These are phyloP conservation scores for Oryza meyeriana DNA, from an alignment of 176 grass and related monocot species.

Conservation along the genomic window DNA sequence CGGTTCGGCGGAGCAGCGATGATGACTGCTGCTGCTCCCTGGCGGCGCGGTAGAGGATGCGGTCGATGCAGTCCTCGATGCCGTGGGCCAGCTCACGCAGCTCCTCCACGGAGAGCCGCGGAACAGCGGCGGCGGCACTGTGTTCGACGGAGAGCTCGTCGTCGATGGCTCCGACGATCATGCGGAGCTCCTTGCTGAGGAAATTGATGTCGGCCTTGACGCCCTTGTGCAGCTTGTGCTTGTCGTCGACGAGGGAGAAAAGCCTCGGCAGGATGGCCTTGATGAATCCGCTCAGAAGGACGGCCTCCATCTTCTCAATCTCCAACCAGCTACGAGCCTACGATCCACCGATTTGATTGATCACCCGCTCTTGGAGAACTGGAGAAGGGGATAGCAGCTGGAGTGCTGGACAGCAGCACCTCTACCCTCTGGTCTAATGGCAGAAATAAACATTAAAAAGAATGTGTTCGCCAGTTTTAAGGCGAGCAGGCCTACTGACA, in stretches of 20 bases:
- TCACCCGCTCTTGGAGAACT: no score
- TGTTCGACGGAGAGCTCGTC: neutral
- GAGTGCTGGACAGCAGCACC: no score
- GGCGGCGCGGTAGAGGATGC: neutral
- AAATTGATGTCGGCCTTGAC: neutral
- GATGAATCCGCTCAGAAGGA: neutral
- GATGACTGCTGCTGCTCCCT: neutral
- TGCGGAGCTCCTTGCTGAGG: neutral
- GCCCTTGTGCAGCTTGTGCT: neutral
- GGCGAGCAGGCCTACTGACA: no score
- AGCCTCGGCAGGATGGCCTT: slow-evolving; percentile 14
- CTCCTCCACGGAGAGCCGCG: neutral
- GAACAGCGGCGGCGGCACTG: neutral
- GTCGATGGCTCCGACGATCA: neutral
- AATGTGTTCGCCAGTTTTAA: no score
- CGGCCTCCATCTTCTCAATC: neutral
- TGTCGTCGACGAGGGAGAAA: neutral
- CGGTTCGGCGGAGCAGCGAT: no score
- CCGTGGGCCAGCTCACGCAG: slow-evolving; percentile 2
- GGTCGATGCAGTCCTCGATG: slow-evolving; percentile 13
- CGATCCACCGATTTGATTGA: no score
- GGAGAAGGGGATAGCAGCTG: no score
- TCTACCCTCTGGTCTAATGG: no score
- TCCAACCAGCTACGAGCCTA: no score
- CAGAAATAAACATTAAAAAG: no score